Conservation (phyloP, 169 alveolate genomes). For the Plasmodium ovale region DNA sequence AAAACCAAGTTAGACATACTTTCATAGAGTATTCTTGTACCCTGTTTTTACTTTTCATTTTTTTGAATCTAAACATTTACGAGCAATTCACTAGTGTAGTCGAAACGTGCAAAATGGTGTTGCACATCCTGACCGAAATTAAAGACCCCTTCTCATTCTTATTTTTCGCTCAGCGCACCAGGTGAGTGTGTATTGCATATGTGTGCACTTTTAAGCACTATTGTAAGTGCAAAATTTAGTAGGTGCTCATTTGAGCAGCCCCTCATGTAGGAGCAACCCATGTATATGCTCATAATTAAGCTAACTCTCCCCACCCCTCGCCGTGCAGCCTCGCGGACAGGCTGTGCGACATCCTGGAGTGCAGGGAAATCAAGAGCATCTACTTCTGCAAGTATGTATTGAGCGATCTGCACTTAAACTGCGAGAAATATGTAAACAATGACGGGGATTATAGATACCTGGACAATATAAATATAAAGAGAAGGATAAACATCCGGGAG, state of each 20-base stretch:
- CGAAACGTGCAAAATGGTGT: constrained; percentile 29
- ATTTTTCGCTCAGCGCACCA: constrained; percentile 23
- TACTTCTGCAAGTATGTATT: constrained; percentile 41
- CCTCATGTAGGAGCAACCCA: not conserved
- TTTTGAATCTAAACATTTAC: constrained; percentile 39
- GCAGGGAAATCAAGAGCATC: constrained; percentile 54
- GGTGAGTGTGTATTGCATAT: constrained; percentile 22
- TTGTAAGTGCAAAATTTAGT: no score
- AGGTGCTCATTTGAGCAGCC: not conserved
- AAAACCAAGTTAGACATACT: constrained; percentile 24
- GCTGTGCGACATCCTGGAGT: constrained; percentile 48
- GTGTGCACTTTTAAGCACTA: no score
- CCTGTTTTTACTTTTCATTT: constrained; percentile 28
- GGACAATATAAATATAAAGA: constrained; percentile 50
- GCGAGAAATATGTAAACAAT: constrained; percentile 55
- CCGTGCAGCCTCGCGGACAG: constrained; percentile 9
- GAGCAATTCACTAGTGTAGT: constrained; percentile 16
- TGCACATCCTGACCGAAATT: constrained; percentile 19
- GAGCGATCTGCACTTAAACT: constrained; percentile 27
- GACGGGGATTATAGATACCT: constrained; percentile 61
- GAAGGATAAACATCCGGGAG: constrained; percentile 11
- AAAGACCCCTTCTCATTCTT: constrained; percentile 54
- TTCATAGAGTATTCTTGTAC: constrained; percentile 35
- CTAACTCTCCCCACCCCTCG: not conserved
- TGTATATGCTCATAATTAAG: not conserved